Base-by-base conservation (phyloP, 306 rosid species). In the Prunus mongolica region DNA sequence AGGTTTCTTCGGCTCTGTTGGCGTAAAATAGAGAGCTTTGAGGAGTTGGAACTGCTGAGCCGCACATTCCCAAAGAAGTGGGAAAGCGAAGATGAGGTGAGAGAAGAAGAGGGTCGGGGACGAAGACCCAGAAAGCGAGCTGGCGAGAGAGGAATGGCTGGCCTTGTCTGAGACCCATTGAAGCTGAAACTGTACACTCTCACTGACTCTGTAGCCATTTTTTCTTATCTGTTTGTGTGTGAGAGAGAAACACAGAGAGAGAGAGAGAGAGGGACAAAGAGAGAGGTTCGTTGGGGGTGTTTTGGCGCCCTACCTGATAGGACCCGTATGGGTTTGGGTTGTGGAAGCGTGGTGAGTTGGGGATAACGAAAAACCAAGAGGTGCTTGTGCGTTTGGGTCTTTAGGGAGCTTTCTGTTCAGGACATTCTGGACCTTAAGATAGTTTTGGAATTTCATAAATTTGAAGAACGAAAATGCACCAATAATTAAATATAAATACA, bases 181-280 rank as follows among this genome's bases (percentile, higher is more conserved):
- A 83, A 54, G 44, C 61, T 73, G 76, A 92, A 86, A 75, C 78
- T 84, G 78, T 86, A 80, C 2, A 88, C 71, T 9, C 89, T 83
- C 55, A 88, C 62, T 3, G 96, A 84, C 83, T 90, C 92, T 45
- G 93, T 77, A 76, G 91, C 95, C 98, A 95, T 88, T 82, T 30
- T 69, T 27, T 45, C 45, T 65, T 66, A 19, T 67, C 28, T 68
- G 9, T 47, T 67, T 3, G 30, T n/a, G 27, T 11, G 25, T 4
- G 24, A 61, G 34, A 54, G 32, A 60, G 65, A 71, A 38, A 1
- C 44, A 38, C 16, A 27, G 6, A 3, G 14, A 49, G 25, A 13
- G 18, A 50, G 30, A 15, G 6, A 0, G 6, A 15, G 4, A 0
- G 6, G 30, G 28, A 27, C 49, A 45, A 45, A 13, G 18, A 50